A percentile compares a stretch with the other conserved stretches of the same genome.
These are phyloP conservation scores for Salisapilia sapeloensis DNA, from an alignment of 352 stramenopile species.

Conservation along the genomic window DNA sequence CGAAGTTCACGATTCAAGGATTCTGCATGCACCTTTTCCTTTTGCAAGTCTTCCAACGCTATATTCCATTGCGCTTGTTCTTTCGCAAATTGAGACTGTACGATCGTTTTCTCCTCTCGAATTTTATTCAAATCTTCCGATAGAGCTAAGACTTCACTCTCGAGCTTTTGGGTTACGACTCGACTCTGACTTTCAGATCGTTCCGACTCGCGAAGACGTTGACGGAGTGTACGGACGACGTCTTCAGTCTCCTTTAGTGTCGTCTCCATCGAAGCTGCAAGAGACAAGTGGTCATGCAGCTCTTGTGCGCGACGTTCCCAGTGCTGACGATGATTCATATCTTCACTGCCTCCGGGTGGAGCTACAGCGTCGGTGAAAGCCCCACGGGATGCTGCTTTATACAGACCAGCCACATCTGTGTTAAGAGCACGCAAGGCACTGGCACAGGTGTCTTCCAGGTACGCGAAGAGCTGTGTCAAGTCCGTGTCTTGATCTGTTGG, in stretches of 20 bases:
- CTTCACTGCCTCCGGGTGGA: constrained; percentile 8
- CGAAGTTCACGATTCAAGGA: constrained; percentile 53
- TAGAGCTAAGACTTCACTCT: constrained; percentile 50
- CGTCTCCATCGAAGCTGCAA: constrained; percentile 35
- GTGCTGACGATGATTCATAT: constrained; percentile 20
- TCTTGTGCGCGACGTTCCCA: constrained; percentile 58
- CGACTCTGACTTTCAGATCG: constrained; percentile 55
- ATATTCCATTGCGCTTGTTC: constrained; percentile 62
- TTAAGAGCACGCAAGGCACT: constrained; percentile 40
- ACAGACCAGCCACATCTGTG: constrained; percentile 36
- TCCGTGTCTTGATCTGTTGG: too few species aligned
- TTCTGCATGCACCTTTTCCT: constrained; percentile 59
- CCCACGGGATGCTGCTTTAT: constrained; percentile 61
- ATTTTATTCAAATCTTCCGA: constrained; percentile 14
- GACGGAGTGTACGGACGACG: constrained; percentile 39
- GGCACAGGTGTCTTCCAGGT: constrained; percentile 16
- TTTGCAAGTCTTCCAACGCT: constrained; percentile 63
- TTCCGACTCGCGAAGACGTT: constrained; percentile 57
- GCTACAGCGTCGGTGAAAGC: constrained; percentile 60
- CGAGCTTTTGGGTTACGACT: constrained; percentile 62
- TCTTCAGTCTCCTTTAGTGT: constrained; percentile 48
- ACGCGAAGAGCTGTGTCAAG: too few species aligned
- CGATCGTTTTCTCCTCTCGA: constrained; percentile 20
- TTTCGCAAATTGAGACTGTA: constrained; percentile 36
- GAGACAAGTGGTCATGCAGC: constrained; percentile 49